Conservation (phyloP, 2,329 filamentous ascomycete genomes). For the Exophiala alcalophila region DNA sequence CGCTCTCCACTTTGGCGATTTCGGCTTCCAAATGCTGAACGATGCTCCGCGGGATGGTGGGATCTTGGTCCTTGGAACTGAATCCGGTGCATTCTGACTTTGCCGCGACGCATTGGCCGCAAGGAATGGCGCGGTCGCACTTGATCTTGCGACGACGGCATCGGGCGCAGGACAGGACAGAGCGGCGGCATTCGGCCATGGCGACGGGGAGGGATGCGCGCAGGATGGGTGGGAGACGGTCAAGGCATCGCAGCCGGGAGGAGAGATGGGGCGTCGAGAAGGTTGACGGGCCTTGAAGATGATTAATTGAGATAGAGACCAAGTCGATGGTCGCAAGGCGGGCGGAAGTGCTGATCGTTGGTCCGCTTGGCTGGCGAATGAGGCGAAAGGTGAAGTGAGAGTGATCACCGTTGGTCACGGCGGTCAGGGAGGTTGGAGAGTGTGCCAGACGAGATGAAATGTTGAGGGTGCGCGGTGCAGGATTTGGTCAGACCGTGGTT, state of each 20-base stretch:
- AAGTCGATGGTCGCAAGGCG: no score
- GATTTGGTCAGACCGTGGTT: no score
- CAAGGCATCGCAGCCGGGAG: neutral
- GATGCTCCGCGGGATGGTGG: slow-evolving; percentile 35
- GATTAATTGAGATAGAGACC: no score
- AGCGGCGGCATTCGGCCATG: slow-evolving; percentile 32
- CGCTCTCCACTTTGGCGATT: slow-evolving; percentile 36
- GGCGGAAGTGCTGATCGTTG: no score
- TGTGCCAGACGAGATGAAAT: no score
- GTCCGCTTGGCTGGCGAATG: no score
- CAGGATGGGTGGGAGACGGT: neutral
- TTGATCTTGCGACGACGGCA: slow-evolving; percentile 33
- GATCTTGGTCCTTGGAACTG: slow-evolving; percentile 31
- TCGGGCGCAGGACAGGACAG: slow-evolving; percentile 32
- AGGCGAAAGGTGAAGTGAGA: no score
- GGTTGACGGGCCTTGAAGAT: no score
- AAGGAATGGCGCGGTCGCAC: slow-evolving; percentile 33
- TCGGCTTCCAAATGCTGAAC: slow-evolving; percentile 37
- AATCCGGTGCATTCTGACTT: slow-evolving; percentile 34
- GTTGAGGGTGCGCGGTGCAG: no score
- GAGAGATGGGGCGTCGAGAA: neutral
- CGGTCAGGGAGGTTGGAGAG: no score
- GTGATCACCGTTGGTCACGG: no score
- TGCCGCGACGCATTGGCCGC: slow-evolving; percentile 33
- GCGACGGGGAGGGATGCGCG: neutral